Base-by-base conservation (phyloP, 768 basidiomycete genomes). In the Mycena alexandri region DNA sequence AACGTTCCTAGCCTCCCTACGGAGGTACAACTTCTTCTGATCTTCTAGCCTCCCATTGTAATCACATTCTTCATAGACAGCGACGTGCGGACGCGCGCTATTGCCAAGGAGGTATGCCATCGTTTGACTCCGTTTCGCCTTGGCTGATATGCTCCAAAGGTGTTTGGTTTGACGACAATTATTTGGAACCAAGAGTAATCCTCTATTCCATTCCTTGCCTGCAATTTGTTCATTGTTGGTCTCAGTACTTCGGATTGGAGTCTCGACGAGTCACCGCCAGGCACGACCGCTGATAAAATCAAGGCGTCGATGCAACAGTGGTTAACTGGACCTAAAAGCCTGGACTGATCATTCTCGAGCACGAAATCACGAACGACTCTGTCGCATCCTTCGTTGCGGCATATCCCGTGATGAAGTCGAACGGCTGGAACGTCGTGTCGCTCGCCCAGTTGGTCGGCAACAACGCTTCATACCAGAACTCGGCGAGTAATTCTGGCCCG, bases 141-240 rank as follows among this genome's bases (percentile, higher is more conserved):
- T 16, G 33, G 24, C 42, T 22, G 34, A 38, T 25, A 12, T n/a
- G 19, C 25, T 43, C 11, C 38, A 38, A 33, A 94, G 76, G 90
- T 96, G 52, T 59, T 98, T 75, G 94, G 93, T 24, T 78, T 98
- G 69, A 84, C 84, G 34, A 92, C 93, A 19, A 86, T 96, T 58
- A 79, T 94, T 71, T 98, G 96, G 96, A 96, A 97, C 78, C 87
- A 90, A 63, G 96, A 96, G 92, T 94, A 80, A 38, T 38, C 38
- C 38, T 59, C 47, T 13, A 51, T 29, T 61, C 25, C n/a, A 41
- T 56, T 12, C 82, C 83, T 52, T 38, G 69, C n/a, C n/a, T 43
- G 9, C 2, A 3, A 25, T 64, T 42, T 25, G 21, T 22, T 55
- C 57, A 42, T 11, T 19, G 4, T 38, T 11, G 38, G 16, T 48